Base-by-base conservation (phyloP, 75 land plant genomes). In the Larix kaempferi region DNA sequence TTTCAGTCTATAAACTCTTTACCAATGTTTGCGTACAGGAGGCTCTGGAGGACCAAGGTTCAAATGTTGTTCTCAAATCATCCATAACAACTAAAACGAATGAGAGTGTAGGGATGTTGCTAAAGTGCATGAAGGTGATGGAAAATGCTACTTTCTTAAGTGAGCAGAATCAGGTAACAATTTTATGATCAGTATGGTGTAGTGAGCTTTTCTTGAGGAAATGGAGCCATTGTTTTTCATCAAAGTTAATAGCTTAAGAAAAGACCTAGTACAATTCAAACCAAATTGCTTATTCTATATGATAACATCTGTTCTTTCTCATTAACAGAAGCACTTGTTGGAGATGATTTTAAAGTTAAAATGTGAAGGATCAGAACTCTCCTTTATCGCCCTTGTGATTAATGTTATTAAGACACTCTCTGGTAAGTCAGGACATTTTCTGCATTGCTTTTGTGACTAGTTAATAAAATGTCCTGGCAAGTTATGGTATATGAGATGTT, bases 61-160 rank as follows among this genome's bases (percentile, higher is more conserved):
- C 74, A 13, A 74, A 81, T 56, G 52, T 56, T 59, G 66, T 55
- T 52, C 29, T 25, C 19, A 54, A 26, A 54, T 74, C 75, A 74
- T n/a, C 75, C 12, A 74, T 14, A 27, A 74, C 58, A 15, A 22
- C 37, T 17, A 25, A 56, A 56, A 13, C 23, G 17, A 3, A 25
- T 17, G 57, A 85, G 75, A 77, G 87, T 78, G 81, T 87, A 41
- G 84, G 84, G n/a, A 61, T 93, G 79, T 90, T 98, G 59, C 78
- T 90, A 63, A 95, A 97, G 83, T 98, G 96, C 74, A 77, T 98
- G 74, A 96, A 90, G 78, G 91, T 98, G 35, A 98, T 98, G 98
- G 99, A 95, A 81, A 98, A 98, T 87, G 96, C 98, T 12, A 93
- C 98, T 10, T 98, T 98, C 80, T 80, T 95, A 39, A 98, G 99